phyloP scores from a whole-genome alignment of 176 grass and related monocot species.

The Oryza australiensis region DNA sequence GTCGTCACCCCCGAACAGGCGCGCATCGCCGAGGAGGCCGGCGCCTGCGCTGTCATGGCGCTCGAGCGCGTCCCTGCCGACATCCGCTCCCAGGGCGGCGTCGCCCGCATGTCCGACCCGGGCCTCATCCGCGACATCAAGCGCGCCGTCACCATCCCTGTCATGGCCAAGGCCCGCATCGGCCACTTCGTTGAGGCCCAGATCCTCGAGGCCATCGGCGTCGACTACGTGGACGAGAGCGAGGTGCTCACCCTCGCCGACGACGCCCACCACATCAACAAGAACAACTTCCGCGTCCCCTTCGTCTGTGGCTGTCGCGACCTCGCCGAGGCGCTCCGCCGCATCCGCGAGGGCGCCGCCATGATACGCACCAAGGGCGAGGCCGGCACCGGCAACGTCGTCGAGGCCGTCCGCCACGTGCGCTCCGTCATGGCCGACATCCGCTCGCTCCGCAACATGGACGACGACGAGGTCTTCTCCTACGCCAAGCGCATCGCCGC shows the following conservation, averaged over 20 bases:
- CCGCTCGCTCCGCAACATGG: slow-evolving; percentile 35
- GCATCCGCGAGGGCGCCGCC: slow-evolving; percentile 37
- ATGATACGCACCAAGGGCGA: slow-evolving; percentile 60
- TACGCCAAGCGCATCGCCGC: slow-evolving; percentile 46
- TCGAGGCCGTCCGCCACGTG: slow-evolving; percentile 43
- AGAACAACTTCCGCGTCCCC: slow-evolving; percentile 45
- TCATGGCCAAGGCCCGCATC: slow-evolving; percentile 92
- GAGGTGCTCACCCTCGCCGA: slow-evolving; percentile 51
- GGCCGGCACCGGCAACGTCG: slow-evolving; percentile 44
- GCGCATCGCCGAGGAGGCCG: slow-evolving; percentile 37
- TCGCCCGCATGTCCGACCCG: slow-evolving; percentile 49
- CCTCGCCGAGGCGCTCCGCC: slow-evolving; percentile 42
- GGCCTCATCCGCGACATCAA: slow-evolving; percentile 51
- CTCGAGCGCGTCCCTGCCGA: slow-evolving; percentile 47
- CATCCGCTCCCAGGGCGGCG: slow-evolving; percentile 42
- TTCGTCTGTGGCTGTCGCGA: slow-evolving; percentile 46
- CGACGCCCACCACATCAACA: slow-evolving; percentile 47
- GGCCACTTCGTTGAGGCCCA: slow-evolving; percentile 67
- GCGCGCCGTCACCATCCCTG: slow-evolving; percentile 69
- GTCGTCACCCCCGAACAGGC: slow-evolving; percentile 46
- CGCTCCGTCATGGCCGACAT: slow-evolving; percentile 42
- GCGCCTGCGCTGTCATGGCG: slow-evolving; percentile 43
- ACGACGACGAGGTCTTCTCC: slow-evolving; percentile 50
- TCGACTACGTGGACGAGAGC: slow-evolving; percentile 59
- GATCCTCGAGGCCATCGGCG: slow-evolving; percentile 42